Percentiles rank a stretch among this genome's conserved stretches.
These are phyloP conservation scores for Clonostachys byssicola DNA, from an alignment of 2,329 filamentous ascomycete genomes.

Conservation along the genomic window DNA sequence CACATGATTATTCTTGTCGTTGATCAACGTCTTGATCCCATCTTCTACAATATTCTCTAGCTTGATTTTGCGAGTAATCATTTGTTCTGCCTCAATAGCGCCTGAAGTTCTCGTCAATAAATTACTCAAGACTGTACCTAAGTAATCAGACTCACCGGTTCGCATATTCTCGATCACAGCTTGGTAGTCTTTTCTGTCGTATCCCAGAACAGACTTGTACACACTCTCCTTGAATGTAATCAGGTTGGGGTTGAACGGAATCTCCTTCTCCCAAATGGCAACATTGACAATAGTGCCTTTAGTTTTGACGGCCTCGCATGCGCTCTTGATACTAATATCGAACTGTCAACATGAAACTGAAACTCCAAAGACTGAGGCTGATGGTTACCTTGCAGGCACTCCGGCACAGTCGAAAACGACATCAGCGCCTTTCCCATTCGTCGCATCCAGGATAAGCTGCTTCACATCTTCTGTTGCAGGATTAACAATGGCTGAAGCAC, in stretches of 20 bases:
- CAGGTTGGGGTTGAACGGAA: conserved; percentile 11
- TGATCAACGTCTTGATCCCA: conserved; percentile 45
- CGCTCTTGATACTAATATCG: conserved; percentile 7
- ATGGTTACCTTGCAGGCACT: conserved; percentile 7
- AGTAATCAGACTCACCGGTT: conserved; percentile 4
- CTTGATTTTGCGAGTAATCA: conserved; percentile 49
- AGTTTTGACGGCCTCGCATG: conserved; percentile 12
- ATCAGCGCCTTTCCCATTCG: conserved; percentile 9
- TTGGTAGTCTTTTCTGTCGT: conserved; percentile 11
- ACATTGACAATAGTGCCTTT: conserved; percentile 15
- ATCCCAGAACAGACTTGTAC: conserved; percentile 10
- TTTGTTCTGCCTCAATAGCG: conserved; percentile 36
- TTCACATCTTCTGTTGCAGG: conserved; percentile 9
- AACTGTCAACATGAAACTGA: neutral
- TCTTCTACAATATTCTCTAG: conserved; percentile 44
- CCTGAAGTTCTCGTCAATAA: conserved; percentile 1
- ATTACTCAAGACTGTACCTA: neutral
- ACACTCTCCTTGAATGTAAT: conserved; percentile 11
- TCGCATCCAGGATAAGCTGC: conserved; percentile 6
- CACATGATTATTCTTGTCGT: conserved; percentile 50
- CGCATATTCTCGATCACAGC: conserved; percentile 13
- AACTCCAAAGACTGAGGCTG: neutral
- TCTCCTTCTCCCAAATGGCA: conserved; percentile 15
- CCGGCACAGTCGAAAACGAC: conserved; percentile 15
- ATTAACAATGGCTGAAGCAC: conserved; percentile 28